Evolutionary conservation across 140 eudicot species (phyloP).

Genomic region (Erigeron philadelphicus): DNA sequence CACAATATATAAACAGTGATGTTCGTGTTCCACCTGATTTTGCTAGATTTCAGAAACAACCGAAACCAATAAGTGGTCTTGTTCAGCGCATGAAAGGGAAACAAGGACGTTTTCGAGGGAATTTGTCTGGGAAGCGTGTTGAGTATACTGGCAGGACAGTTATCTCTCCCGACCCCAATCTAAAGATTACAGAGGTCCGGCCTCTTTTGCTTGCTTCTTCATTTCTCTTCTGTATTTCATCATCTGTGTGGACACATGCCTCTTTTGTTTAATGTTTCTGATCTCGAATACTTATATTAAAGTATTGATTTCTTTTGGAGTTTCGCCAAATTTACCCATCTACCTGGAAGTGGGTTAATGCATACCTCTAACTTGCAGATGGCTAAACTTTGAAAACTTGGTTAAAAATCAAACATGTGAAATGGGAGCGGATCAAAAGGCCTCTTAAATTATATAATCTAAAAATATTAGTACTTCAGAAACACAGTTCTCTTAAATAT

Average conservation of each 20-base stretch:
- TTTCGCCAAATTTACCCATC: neutral
- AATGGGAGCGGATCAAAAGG: neutral
- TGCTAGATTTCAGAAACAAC: conserved; percentile 12
- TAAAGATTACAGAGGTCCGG: conserved; percentile 84
- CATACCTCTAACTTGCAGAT: neutral
- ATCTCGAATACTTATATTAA: neutral
- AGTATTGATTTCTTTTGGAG: neutral
- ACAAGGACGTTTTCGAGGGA: conserved; percentile 89
- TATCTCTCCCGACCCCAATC: conserved; percentile 92
- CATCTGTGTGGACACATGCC: neutral
- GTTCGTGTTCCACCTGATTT: conserved; percentile 46
- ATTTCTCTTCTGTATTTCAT: neutral
- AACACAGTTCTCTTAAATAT: neutral
- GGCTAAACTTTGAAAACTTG: neutral
- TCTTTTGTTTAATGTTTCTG: neutral
- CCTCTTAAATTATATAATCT: too few relatives aligned
- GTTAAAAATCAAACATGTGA: neutral
- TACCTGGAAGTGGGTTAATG: neutral
- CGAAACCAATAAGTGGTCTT: conserved; percentile 62
- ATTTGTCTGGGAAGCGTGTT: conserved; percentile 90
- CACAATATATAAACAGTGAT: conserved; percentile 84
- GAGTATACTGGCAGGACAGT: conserved; percentile 96
- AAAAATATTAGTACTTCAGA: neutral
- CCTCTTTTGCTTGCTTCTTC: neutral
- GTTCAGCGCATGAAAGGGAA: conserved; percentile 94